These are phyloP conservation scores for Vigna angularis DNA, from an alignment of 306 rosid genomes.

Conservation along the genomic window DNA sequence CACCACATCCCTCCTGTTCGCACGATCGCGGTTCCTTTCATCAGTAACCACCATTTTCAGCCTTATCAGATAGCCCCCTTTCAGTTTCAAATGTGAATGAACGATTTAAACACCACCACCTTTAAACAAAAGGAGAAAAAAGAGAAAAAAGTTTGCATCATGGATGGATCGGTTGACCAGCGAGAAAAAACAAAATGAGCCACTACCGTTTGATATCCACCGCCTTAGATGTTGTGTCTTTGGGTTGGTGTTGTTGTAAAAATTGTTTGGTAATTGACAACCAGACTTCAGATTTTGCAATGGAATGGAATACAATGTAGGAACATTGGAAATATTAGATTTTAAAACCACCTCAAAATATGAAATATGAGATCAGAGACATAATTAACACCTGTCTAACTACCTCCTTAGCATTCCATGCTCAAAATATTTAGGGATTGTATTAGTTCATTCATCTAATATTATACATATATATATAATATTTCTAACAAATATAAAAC, in stretches of 20 bases:
- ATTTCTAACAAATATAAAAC: no score
- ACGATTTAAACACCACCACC: not conserved
- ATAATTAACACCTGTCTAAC: no score
- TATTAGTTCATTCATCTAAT: no score
- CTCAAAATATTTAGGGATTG: no score
- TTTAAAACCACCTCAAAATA: not conserved
- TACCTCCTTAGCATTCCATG: no score
- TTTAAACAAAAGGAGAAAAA: slow-evolving; percentile 13
- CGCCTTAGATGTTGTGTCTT: slow-evolving; percentile 9
- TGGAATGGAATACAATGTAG: not conserved
- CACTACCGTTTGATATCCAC: slow-evolving; percentile 1
- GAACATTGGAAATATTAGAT: not conserved
- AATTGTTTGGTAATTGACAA: slow-evolving; percentile 10
- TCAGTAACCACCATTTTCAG: slow-evolving; percentile 28
- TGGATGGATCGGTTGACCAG: slow-evolving; percentile 22
- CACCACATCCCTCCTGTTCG: slow-evolving; percentile 20
- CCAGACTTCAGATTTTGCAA: not conserved
- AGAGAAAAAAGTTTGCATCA: slow-evolving; percentile 2
- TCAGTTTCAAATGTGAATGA: slow-evolving; percentile 11
- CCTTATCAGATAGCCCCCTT: not conserved
- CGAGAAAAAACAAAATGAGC: slow-evolving; percentile 6
- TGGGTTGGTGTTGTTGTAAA: not conserved
- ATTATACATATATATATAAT: no score
- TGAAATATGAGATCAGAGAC: no score
- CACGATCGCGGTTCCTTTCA: slow-evolving; percentile 24